Conservation (phyloP, 2,329 filamentous ascomycete genomes). For the Fusarium longipes region DNA sequence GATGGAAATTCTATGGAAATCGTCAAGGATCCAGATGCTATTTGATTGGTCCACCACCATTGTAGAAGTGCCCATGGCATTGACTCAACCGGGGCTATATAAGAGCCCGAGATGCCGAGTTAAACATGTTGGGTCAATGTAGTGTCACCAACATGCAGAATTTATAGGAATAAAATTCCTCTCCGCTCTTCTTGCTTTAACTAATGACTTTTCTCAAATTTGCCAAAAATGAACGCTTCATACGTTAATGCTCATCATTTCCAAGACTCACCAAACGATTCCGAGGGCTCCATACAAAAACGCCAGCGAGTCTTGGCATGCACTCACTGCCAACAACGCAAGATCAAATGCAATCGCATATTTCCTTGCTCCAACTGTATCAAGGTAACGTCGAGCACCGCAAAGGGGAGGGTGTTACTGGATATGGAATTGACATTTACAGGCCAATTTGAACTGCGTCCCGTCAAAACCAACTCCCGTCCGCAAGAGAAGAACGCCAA, state of each 20-base stretch:
- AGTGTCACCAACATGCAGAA: background rate
- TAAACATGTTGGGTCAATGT: background rate
- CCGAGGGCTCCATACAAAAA: conserved; percentile 8
- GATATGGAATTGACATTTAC: background rate
- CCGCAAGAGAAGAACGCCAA: conserved; percentile 20
- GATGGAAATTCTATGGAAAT: background rate
- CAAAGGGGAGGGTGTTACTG: fast-evolving
- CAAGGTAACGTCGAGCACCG: background rate
- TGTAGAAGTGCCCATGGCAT: background rate
- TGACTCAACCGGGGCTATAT: conserved; percentile 1
- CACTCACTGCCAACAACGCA: conserved; percentile 24
- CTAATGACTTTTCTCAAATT: fast-evolving
- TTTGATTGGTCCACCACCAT: background rate
- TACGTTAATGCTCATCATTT: background rate
- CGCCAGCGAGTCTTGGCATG: conserved; percentile 13
- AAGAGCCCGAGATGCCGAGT: conserved; percentile 30
- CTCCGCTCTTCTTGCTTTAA: fast-evolving
- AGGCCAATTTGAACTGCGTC: conserved; percentile 6
- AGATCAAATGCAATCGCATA: conserved; percentile 23
- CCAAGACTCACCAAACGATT: conserved; percentile 17
- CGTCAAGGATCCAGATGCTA: background rate
- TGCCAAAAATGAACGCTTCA: background rate
- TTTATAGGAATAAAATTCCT: background rate
- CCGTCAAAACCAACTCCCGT: conserved; percentile 17
- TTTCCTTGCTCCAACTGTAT: conserved; percentile 17